Base-by-base conservation (phyloP, 495 filamentous ascomycete species). In the Clohesyomyces aquaticus region DNA sequence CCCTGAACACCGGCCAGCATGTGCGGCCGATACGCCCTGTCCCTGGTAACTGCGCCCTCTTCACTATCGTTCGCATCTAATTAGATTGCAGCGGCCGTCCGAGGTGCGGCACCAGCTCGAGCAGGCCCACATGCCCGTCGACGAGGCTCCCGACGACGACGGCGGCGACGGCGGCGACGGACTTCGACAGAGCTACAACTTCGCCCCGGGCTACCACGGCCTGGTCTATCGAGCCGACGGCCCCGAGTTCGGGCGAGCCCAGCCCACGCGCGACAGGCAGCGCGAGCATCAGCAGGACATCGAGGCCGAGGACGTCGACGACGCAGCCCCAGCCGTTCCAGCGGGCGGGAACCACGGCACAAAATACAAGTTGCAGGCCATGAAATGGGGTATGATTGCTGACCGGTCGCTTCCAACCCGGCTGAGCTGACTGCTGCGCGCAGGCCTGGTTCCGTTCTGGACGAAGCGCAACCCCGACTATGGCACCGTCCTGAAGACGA, bases 11-110 rank as follows among this genome's bases (percentile, higher is more conserved):
- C 8, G 3, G 18, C 35, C 18, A 55, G 12, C 11, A 96, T 96
- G 91, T 96, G 91, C 73, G 91, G 91, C 9, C 82, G 91, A 59
- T 96, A 95, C 72, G 85, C 86, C n/a, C 72, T 96, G 49, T 84
- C 87, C 21, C 77, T 93, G 78, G 90, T 93, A 80, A 42, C 86
- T 81, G 3, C 4, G 23, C 38, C 45, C 19, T 19, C 19, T 23
- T 2, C 14, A 22, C 45, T 21, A 16, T 23, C 11, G 4, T 28
- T 59, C 55, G 66, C 43, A 26, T 27, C 21, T 42, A 63, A 59
- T 26, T 2, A 32, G 21, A 1, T 10, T 19, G 22, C 57, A 77
- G 78, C 86, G 84, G 59, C 85, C 80, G 67, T 86, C 80, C 18
- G 80, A 86, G 58, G 80, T 97, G 52, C 87, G 85, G 35, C 83